Evolutionary conservation across 208 protist species (phyloP), one percentile per base, ranked within the genome.

Genomic region (Leishmania amazonensis): DNA sequence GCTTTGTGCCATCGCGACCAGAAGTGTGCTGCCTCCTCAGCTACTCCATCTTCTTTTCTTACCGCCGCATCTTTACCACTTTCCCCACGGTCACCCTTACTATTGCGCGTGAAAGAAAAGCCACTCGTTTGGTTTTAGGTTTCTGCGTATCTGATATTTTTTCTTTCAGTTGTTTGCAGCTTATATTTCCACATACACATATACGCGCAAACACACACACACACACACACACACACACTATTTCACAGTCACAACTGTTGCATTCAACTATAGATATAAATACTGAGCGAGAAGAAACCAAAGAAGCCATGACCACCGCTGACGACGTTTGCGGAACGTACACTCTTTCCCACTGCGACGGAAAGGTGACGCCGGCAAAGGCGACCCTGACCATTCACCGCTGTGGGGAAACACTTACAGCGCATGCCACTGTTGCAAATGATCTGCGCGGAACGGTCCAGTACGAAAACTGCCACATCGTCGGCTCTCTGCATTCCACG

Each of bases 301-400:
- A 47, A 80, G 17, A 64, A 78, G 35, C 51, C 21, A 84, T 84
- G 80, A 21, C 83, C 35, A 85, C 76, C 21, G 35, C 85, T n/a
- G 83, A 86, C 57, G 85, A 90, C 4, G 84, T 96, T 79, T 94
- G 86, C 65, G 92, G 90, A 28, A 73, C 64, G 1, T 94, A 91
- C 81, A 80, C 84, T 45, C 81, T 96, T 13, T 82, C 84, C 38
- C 88, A 91, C 45, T 91, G 89, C 68, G 85, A 93, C 49, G 86
- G 85, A 2, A 88, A 90, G 76, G 60, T 58, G 0, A 62, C 84
- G 15, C 74, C 81, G 19, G 74, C 78, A 19, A 76, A 84, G 3
- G 89, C 85, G 1, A 85, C 78, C 74, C 78, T 96, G 67, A 81
- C 75, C 7, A 81, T 94, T 51, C 78, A 84, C 76, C 79, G 76